phyloP scores from a whole-genome alignment of 179 eudicot species.

The Spinacia oleracea region DNA sequence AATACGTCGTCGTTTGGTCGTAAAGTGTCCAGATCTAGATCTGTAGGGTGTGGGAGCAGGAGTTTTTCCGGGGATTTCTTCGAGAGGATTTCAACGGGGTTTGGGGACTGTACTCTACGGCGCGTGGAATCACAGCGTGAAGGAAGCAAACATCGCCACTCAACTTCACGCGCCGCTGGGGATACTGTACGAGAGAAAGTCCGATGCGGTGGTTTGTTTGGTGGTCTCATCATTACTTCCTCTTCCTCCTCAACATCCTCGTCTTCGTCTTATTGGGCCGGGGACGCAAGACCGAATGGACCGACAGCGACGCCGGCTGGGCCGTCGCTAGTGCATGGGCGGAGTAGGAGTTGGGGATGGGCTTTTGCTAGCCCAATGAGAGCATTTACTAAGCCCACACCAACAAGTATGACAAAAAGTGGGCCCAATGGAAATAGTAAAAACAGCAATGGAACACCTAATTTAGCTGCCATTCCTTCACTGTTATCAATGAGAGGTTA shows the following conservation, averaged over 20 bases:
- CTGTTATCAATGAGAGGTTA: conserved; percentile 58
- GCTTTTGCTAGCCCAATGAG: conserved; percentile 89
- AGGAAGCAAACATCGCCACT: conserved; percentile 36
- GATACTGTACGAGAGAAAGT: conserved; percentile 51
- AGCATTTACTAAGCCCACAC: conserved; percentile 45
- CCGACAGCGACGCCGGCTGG: conserved; percentile 14
- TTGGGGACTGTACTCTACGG: conserved; percentile 81
- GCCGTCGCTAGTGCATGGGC: conserved; percentile 37
- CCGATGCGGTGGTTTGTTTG: conserved; percentile 70
- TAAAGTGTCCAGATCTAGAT: conserved; percentile 84
- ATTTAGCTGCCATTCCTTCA: conserved; percentile 72
- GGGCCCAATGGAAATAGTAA: conserved; percentile 16
- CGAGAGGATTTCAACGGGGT: conserved; percentile 80
- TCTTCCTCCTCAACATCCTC: conserved; percentile 59
- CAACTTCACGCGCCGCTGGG: conserved; percentile 35
- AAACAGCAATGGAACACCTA: conserved; percentile 32
- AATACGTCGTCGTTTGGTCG: conserved; percentile 49
- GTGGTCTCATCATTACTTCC: conserved; percentile 66
- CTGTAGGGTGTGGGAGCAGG: conserved; percentile 89
- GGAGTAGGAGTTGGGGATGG: conserved; percentile 84
- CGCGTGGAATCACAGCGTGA: conserved; percentile 80
- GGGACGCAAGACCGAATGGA: conserved; percentile 25
- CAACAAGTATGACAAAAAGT: not conserved
- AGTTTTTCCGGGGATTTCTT: conserved; percentile 87
- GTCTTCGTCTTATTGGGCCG: conserved; percentile 33